Evolutionary conservation across 768 basidiomycete genomes (phyloP), one percentile per base, ranked within the genome.

Genomic region (Ramaria sp.): DNA sequence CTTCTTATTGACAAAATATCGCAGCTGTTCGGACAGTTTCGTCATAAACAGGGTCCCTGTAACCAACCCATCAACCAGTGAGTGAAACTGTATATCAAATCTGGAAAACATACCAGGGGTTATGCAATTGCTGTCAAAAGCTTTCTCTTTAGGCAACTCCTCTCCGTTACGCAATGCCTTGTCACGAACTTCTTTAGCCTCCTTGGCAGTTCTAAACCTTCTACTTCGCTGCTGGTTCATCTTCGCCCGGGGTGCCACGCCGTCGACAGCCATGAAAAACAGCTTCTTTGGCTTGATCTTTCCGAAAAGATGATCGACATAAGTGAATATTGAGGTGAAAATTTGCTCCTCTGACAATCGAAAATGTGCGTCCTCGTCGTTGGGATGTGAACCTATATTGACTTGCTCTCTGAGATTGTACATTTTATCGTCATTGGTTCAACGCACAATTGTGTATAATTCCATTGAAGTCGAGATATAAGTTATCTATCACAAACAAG

Each of bases 201-300:
- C 95, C 70, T 87, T 91, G 6, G 94, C 94, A 0, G 94, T 92
- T 54, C 95, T 75, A 73, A 98, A 99, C 44, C 94, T 82, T 37
- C 95, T 76, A 65, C 87, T 85, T 18, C 95, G 83, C 65, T 98
- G 95, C 69, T 98, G 95, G 66, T 99, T 99, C 95, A 97, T 96
- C 78, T 99, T 98, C 32, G 95, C 95, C 44, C 95, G 75, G 3
- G 95, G 95, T 0, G 95, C 95, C 13, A 97, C 94, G 47, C 95
- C 95, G 66, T 98, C 96, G 44, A 99, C 85, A 24, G 95, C 96
- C 88, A 99, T 95, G 69, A 96, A 98, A 69, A 98, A 97, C 12
- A 96, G 73, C 65, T 97, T 96, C 75, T 90, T 86, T 0, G 96
- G 96, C 67, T 94, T 97, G 58, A 99, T 97, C 72, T 94, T 97